These are phyloP conservation scores for Yamadazyma takamatsuzukensis DNA, from an alignment of 805 yeast species.

Conservation along the genomic window DNA sequence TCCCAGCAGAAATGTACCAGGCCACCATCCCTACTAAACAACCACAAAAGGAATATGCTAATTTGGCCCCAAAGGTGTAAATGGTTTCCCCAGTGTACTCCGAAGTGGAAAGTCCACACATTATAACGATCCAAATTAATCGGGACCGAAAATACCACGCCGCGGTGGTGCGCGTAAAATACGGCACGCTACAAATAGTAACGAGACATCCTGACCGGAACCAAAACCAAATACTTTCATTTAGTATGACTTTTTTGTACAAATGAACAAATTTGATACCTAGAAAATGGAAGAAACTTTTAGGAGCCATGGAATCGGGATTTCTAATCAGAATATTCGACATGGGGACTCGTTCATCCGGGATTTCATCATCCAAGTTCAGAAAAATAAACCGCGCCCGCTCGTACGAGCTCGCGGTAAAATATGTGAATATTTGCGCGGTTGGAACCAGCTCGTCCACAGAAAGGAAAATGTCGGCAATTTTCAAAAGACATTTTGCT, in stretches of 20 bases:
- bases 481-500: neutral
- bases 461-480: slow-evolving; percentile 7
- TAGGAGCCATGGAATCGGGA: slow-evolving; percentile 27
- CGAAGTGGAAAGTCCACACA: slow-evolving; percentile 26
- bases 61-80: slow-evolving; percentile 20
- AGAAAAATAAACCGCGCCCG: slow-evolving; percentile 5
- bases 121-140: slow-evolving; percentile 29
- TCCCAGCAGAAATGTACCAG: slow-evolving; percentile 34
- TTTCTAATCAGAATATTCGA: slow-evolving; percentile 17
- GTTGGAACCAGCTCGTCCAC: slow-evolving; percentile 9
- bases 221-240: slow-evolving; percentile 28
- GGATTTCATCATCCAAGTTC: slow-evolving; percentile 8
- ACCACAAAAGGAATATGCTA: slow-evolving; percentile 26
- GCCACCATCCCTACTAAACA: slow-evolving; percentile 26
- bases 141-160: slow-evolving; percentile 23
- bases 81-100: slow-evolving; percentile 30
- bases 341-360: slow-evolving; percentile 6
- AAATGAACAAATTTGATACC: slow-evolving; percentile 16
- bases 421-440: slow-evolving; percentile 8
- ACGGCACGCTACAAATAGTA: slow-evolving; percentile 22
- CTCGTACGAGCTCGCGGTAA: slow-evolving; percentile 10
- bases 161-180: slow-evolving; percentile 24
- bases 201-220: slow-evolving; percentile 21
- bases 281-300: slow-evolving; percentile 16
- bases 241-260: slow-evolving; percentile 16